A percentile compares a stretch with the other conserved stretches of the same genome.
These are phyloP conservation scores for Handroanthus guayacan DNA, from an alignment of 257 asterid species.

Conservation along the genomic window DNA sequence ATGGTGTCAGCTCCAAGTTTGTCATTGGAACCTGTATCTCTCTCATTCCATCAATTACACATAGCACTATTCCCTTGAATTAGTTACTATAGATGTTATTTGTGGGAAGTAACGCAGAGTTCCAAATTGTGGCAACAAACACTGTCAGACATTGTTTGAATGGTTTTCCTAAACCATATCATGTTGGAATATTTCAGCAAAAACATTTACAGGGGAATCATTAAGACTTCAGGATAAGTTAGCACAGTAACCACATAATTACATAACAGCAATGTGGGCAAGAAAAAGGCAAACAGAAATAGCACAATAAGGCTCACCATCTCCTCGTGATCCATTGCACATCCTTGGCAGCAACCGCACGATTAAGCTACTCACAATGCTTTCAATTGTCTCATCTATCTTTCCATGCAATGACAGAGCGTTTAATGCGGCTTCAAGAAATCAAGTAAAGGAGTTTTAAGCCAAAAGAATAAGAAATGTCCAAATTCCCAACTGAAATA, in stretches of 20 bases:
- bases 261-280: conserved; percentile 10
- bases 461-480: conserved; percentile 22
- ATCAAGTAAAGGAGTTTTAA: conserved; percentile 21
- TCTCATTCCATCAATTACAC: background rate
- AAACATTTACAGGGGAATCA: conserved; percentile 2
- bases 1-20: conserved; percentile 13
- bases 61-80: background rate
- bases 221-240: background rate
- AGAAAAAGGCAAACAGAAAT: conserved; percentile 11
- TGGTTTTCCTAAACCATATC: conserved; percentile 20
- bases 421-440: conserved; percentile 68
- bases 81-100: background rate
- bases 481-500: background rate
- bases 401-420: conserved; percentile 49
- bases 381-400: conserved; percentile 60
- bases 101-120: background rate
- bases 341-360: conserved; percentile 70
- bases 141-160: conserved; percentile 14
- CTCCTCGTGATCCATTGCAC: conserved; percentile 61
- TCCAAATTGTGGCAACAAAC: background rate
- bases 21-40: conserved; percentile 5
- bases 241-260: background rate
- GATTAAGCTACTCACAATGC: conserved; percentile 71
- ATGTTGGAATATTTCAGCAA: background rate
- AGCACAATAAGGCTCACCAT: conserved; percentile 58